Evolutionary conservation across 495 filamentous ascomycete species (phyloP).

Genomic region (Umbilicaria muhlenbergii): DNA sequence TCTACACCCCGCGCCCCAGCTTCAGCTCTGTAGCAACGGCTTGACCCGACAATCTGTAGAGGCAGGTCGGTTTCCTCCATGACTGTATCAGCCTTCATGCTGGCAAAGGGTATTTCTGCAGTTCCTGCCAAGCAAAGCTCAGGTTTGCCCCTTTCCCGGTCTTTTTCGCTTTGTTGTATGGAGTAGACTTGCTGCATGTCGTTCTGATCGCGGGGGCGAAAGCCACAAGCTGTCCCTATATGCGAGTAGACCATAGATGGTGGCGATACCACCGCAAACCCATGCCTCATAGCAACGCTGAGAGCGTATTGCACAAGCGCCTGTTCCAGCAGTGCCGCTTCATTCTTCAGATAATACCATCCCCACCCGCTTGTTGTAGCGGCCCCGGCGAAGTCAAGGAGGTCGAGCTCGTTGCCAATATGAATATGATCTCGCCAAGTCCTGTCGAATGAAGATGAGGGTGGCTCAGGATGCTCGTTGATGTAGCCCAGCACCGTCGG

Average conservation of each 20-base stretch:
- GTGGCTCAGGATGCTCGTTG: conserved; percentile 51
- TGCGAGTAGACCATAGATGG: conserved; percentile 87
- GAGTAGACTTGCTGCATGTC: conserved; percentile 84
- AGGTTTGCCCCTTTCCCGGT: conserved; percentile 44
- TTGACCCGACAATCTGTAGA: conserved; percentile 63
- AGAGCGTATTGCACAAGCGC: conserved; percentile 81
- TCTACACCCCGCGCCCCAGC: conserved; percentile 78
- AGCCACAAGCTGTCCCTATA: conserved; percentile 79
- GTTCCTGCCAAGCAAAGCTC: conserved; percentile 66
- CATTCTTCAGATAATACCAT: conserved; percentile 88
- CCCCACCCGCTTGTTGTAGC: conserved; percentile 79
- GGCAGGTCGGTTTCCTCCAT: conserved; percentile 51
- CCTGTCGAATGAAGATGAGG: conserved; percentile 30
- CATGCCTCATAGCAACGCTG: conserved; percentile 45
- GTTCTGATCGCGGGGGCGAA: conserved; percentile 79
- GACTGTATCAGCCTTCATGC: conserved; percentile 63
- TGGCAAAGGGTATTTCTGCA: conserved; percentile 87
- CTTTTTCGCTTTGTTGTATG: conserved; percentile 44
- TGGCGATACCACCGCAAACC: conserved; percentile 64
- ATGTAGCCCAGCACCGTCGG: conserved; percentile 49
- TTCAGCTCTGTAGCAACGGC: conserved; percentile 85
- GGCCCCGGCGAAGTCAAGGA: conserved; percentile 75
- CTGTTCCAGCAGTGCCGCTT: conserved; percentile 81
- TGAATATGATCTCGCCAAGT: conserved; percentile 59
- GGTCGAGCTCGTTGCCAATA: conserved; percentile 61